Conservation (phyloP, 148 eudicot genomes). For the Simmondsia chinensis region DNA sequence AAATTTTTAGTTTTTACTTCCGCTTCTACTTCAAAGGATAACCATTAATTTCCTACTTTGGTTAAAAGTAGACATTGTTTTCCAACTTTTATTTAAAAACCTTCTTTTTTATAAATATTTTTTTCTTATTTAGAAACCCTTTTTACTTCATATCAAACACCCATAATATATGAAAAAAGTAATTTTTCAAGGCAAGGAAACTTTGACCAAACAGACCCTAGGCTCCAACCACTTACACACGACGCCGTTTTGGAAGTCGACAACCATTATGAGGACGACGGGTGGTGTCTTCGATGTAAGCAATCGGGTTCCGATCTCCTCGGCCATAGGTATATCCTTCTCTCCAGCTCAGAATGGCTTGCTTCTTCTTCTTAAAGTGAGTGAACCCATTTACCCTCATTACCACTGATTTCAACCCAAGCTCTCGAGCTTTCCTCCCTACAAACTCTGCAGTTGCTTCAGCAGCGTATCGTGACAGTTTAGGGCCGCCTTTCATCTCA, state of each 20-base stretch:
- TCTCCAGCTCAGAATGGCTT: constrained; percentile 65
- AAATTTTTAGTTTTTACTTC: no score
- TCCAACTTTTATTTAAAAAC: no score
- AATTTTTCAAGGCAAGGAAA: no score
- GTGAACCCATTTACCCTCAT: constrained; percentile 79
- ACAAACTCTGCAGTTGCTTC: constrained; percentile 85
- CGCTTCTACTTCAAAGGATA: no score
- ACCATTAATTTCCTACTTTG: no score
- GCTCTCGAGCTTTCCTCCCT: constrained; percentile 54
- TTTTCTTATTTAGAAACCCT: no score
- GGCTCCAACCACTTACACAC: constrained; percentile 15
- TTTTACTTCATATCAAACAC: no score
- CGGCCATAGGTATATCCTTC: constrained; percentile 68
- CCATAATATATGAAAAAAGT: no score
- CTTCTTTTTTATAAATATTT: no score
- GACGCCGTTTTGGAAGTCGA: constrained; percentile 62
- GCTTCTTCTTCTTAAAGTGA: constrained; percentile 73
- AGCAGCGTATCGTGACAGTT: constrained; percentile 53
- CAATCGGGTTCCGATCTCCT: constrained; percentile 50
- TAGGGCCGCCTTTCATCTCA: constrained; percentile 58
- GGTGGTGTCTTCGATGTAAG: constrained; percentile 84
- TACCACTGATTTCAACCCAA: constrained; percentile 70
- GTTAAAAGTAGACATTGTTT: no score
- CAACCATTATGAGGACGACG: constrained; percentile 86
- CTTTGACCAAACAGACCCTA: no score